A percentile compares a stretch with the other conserved stretches of the same genome.
phyloP scores from a whole-genome alignment of 2,329 filamentous ascomycete genomes.

The Penicillium rolfsii region DNA sequence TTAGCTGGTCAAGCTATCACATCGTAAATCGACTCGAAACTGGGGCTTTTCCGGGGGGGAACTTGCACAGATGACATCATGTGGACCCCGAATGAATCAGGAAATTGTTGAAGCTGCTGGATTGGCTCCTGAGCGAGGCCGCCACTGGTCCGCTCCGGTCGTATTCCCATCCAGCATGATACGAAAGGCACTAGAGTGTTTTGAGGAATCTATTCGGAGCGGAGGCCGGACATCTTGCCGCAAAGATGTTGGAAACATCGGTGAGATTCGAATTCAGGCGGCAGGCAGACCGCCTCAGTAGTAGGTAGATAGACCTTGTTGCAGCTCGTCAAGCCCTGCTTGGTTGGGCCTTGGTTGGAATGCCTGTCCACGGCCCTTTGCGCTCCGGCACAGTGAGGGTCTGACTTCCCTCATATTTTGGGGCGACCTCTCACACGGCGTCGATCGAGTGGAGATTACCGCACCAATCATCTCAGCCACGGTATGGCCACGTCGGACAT shows the following conservation, averaged over 20 bases:
- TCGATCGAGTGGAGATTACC: constrained; percentile 12
- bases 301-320: neutral
- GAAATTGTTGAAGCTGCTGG: no score
- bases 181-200: neutral
- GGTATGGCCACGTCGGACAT: constrained; percentile 9
- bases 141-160: neutral
- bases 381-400: neutral
- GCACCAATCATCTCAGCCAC: constrained; percentile 10
- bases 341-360: neutral
- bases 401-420: neutral
- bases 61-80: constrained; percentile 12
- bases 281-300: neutral
- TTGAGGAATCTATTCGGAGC: neutral
- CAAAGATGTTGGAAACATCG: no score
- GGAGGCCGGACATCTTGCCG: neutral
- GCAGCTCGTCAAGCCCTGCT: neutral
- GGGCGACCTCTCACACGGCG: constrained; percentile 3
- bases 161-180: neutral
- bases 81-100: neutral
- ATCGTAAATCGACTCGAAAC: neutral
- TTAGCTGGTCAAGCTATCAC: neutral
- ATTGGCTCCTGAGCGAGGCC: neutral
- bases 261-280: neutral
- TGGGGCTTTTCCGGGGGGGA: neutral
- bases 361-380: neutral